Conservation (phyloP, 768 basidiomycete species). For the Terana coerulea region DNA sequence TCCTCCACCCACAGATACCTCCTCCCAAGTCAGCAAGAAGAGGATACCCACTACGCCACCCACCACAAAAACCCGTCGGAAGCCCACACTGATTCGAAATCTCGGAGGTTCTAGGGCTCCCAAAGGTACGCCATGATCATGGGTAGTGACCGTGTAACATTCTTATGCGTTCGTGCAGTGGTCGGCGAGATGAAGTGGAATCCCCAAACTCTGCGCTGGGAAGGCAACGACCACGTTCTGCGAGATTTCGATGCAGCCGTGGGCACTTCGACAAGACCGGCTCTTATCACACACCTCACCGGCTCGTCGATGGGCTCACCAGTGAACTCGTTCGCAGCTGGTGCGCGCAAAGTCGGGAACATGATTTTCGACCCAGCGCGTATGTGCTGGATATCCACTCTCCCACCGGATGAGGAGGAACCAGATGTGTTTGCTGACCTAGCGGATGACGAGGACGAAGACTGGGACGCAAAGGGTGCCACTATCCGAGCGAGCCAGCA, state of each 20-base stretch:
- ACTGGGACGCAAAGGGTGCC: slow-evolving; percentile 71
- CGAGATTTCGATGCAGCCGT: slow-evolving; percentile 85
- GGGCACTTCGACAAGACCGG: slow-evolving; percentile 83
- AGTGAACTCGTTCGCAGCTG: slow-evolving; percentile 66
- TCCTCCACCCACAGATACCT: slow-evolving; percentile 28
- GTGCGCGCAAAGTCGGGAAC: slow-evolving; percentile 90
- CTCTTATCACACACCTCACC: slow-evolving; percentile 91
- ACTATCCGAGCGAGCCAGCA: slow-evolving; percentile 69
- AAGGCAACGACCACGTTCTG: slow-evolving; percentile 91
- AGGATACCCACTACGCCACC: slow-evolving; percentile 44
- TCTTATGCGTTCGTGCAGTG: slow-evolving; percentile 41
- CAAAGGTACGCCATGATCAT: slow-evolving; percentile 68
- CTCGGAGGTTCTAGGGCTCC: slow-evolving; percentile 61
- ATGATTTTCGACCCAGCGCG: slow-evolving; percentile 95
- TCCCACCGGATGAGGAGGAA: slow-evolving; percentile 87
- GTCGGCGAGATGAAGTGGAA: slow-evolving; percentile 99
- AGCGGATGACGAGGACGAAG: slow-evolving; percentile 87
- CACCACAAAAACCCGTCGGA: slow-evolving; percentile 53
- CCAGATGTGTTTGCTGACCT: slow-evolving; percentile 94
- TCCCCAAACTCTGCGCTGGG: slow-evolving; percentile 85
- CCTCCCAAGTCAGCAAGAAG: slow-evolving; percentile 42
- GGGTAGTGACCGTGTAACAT: too few relatives aligned
- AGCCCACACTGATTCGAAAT: slow-evolving; percentile 87
- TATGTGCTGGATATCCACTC: slow-evolving; percentile 93
- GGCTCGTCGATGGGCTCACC: slow-evolving; percentile 85